Conservation (phyloP, 768 basidiomycete genomes). For the Tricholoma saponaceum region DNA sequence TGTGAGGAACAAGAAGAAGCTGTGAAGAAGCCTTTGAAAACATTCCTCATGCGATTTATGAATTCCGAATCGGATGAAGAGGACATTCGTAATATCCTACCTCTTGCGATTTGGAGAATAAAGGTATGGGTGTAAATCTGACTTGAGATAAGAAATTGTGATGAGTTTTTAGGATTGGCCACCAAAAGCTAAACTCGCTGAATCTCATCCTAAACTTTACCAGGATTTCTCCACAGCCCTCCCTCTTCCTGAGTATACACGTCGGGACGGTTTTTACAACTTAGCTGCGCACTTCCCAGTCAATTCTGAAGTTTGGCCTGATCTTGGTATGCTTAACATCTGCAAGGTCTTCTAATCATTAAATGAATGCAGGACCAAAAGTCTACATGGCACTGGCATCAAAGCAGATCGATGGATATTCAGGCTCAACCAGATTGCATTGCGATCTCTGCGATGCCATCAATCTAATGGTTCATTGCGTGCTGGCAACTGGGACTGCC, state of each 20-base stretch:
- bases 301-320: constrained; percentile 65
- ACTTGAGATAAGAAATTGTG: neutral
- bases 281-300: constrained; percentile 83
- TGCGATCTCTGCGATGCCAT: too few species aligned
- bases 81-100: neutral
- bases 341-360: neutral
- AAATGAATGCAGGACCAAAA: constrained; percentile 61
- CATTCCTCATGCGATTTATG: neutral
- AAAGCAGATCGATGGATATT: constrained; percentile 51
- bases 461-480: too few species aligned
- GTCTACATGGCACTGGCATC: constrained; percentile 90
- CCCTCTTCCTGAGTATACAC: constrained; percentile 82
- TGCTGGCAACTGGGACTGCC: too few species aligned
- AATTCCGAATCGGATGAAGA: neutral
- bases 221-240: too few species aligned
- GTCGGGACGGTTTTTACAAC: constrained; percentile 83
- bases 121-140: neutral
- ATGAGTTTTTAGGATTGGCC: constrained; percentile 78
- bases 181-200: constrained; percentile 75
- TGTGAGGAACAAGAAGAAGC: neutral
- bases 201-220: too few species aligned
- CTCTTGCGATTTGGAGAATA: neutral
- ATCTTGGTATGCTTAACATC: constrained; percentile 52
- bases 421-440: too few species aligned
- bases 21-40: neutral